These are phyloP conservation scores for Nitzschia inconspicua DNA, from an alignment of 108 stramenopile genomes.

Conservation along the genomic window DNA sequence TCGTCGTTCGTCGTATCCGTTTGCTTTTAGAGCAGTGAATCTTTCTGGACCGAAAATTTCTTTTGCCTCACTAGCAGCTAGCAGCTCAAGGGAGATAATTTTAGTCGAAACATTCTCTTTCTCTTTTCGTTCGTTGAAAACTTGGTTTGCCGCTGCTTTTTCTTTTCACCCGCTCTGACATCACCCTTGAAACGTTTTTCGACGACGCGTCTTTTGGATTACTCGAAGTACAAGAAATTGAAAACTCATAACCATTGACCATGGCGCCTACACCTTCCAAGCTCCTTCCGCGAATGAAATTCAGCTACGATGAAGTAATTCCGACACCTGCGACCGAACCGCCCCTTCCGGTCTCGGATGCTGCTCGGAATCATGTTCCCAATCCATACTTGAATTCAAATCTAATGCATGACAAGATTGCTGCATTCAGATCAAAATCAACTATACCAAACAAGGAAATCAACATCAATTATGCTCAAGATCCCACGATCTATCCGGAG, in stretches of 20 bases:
- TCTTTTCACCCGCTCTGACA: no score
- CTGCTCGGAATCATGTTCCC: conserved; percentile 79
- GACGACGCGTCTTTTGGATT: not conserved
- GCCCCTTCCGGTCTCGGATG: conserved; percentile 83
- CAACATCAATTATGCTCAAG: conserved; percentile 69
- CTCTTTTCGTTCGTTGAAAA: no score
- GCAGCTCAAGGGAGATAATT: no score
- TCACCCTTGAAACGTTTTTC: no score
- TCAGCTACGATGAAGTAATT: conserved; percentile 74
- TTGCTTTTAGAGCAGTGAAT: no score
- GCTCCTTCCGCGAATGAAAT: conserved; percentile 46
- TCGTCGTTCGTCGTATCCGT: no score
- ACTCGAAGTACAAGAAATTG: not conserved
- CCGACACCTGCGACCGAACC: conserved; percentile 81
- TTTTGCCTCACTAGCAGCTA: no score
- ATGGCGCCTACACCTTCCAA: conserved; percentile 26
- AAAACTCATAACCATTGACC: not conserved
- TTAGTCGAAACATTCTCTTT: no score
- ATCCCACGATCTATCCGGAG: conserved; percentile 48
- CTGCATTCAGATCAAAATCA: conserved; percentile 68
- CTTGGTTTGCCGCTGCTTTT: no score
- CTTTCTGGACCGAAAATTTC: no score
- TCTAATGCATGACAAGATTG: conserved; percentile 77
- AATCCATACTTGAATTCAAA: conserved; percentile 78
- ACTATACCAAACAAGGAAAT: conserved; percentile 39